Evolutionary conservation across 2,329 filamentous ascomycete genomes (phyloP).

Genomic region (Phyllachora maydis): DNA sequence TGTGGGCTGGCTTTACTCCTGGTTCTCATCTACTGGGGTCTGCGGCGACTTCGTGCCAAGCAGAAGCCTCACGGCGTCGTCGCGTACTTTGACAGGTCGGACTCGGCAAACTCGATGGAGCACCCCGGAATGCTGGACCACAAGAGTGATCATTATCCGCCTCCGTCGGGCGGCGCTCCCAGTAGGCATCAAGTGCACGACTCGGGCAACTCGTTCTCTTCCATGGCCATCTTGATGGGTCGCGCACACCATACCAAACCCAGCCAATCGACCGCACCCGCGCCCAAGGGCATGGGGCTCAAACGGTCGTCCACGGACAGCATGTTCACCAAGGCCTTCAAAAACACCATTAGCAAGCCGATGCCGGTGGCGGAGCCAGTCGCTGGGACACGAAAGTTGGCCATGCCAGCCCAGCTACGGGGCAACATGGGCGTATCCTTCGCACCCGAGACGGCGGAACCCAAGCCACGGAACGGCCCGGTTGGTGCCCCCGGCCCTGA

Average conservation of each 20-base stretch:
- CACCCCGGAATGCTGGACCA: too few species aligned
- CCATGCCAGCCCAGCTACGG: too few species aligned
- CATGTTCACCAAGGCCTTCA: constrained; percentile 41
- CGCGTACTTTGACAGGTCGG: too few species aligned
- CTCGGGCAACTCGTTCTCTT: constrained; percentile 38
- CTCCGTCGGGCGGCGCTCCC: too few species aligned
- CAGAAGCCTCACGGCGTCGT: too few species aligned
- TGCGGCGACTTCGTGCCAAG: too few species aligned
- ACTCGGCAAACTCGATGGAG: too few species aligned
- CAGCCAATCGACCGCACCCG: constrained; percentile 34
- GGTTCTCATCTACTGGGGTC: constrained; percentile 50
- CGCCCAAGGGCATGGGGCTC: too few species aligned
- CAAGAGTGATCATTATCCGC: too few species aligned
- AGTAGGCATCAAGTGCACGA: constrained; percentile 28
- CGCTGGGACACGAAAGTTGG: too few species aligned
- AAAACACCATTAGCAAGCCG: constrained; percentile 40
- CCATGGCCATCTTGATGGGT: constrained; percentile 46
- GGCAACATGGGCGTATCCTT: constrained; percentile 21
- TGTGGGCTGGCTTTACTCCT: constrained; percentile 52
- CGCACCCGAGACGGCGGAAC: constrained; percentile 10
- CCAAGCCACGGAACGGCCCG: constrained; percentile 13
- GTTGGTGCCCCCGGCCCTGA: constrained; percentile 12
- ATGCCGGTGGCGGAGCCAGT: too few species aligned
- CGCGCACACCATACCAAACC: constrained; percentile 26
- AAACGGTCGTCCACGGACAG: too few species aligned